Percentiles rank a stretch among this genome's conserved stretches.
Conservation (phyloP, 75 land plant genomes). For the Picea glauca region DNA sequence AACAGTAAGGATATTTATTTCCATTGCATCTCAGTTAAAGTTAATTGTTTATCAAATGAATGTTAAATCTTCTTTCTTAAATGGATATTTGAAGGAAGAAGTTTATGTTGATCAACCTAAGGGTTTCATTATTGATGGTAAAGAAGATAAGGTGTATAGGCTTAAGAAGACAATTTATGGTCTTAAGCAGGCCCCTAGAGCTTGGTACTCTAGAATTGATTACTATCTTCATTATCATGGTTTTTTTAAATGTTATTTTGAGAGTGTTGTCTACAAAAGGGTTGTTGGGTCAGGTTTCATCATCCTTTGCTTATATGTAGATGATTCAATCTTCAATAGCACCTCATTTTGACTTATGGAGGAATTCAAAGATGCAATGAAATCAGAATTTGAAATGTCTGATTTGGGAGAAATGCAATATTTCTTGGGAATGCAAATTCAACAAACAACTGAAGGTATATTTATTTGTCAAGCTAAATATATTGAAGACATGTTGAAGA, state of each 20-base stretch:
- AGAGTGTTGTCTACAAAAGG: conserved; percentile 11
- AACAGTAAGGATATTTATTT: too few species aligned
- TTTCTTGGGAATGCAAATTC: conserved; percentile 16
- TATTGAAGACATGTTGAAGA: neutral
- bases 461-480: conserved; percentile 12
- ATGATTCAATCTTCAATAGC: conserved; percentile 16
- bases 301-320: conserved; percentile 18
- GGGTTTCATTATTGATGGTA: conserved; percentile 9
- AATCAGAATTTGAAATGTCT: conserved; percentile 6
- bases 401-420: conserved; percentile 15
- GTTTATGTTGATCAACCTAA: conserved; percentile 23
- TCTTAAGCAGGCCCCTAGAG: conserved; percentile 22
- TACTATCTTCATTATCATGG: neutral
- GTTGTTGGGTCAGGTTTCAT: neutral
- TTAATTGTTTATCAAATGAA: conserved; percentile 17
- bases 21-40: too few species aligned
- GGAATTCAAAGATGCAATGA: neutral
- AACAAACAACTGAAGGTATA: conserved; percentile 1
- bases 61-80: neutral
- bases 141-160: conserved; percentile 9
- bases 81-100: conserved; percentile 11
- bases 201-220: conserved; percentile 14
- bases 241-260: too few species aligned
- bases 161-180: conserved; percentile 19
- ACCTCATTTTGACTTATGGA: neutral